Percentiles rank a stretch among this genome's conserved stretches.
These are phyloP conservation scores for Colletotrichum sansevieriae DNA, from an alignment of 2,329 filamentous ascomycete genomes.

Conservation along the genomic window DNA sequence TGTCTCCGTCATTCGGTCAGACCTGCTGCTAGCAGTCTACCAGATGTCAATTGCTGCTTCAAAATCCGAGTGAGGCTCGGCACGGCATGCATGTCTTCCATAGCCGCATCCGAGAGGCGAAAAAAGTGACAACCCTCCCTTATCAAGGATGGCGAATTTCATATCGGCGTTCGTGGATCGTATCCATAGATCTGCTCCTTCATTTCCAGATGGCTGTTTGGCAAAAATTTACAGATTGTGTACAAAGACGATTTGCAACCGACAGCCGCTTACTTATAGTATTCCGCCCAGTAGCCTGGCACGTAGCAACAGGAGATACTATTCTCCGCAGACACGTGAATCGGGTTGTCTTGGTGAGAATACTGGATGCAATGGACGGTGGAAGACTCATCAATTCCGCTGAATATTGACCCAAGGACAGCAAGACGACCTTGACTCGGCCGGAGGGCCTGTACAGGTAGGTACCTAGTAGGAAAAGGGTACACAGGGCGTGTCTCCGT, in stretches of 20 bases:
- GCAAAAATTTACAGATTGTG: constrained; percentile 5
- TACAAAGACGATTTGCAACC: not conserved
- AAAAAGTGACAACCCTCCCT: not conserved
- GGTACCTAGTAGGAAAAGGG: not conserved
- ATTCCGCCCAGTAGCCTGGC: not conserved
- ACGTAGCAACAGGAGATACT: not conserved
- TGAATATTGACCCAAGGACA: not conserved
- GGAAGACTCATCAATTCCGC: constrained; percentile 24
- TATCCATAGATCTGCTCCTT: constrained; percentile 38
- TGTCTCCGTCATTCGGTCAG: not conserved
- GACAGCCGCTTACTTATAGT: not conserved
- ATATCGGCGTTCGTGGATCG: constrained; percentile 28
- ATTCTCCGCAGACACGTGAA: constrained; percentile 17
- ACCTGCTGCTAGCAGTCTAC: not conserved
- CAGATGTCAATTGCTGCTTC: constrained; percentile 28
- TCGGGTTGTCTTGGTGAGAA: not conserved
- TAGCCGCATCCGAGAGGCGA: constrained; percentile 14
- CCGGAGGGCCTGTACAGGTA: constrained; percentile 16
- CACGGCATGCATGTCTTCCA: constrained; percentile 14
- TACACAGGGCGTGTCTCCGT: constrained; percentile 5
- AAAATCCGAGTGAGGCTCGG: not conserved
- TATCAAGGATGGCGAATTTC: constrained; percentile 38
- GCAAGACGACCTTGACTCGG: constrained; percentile 38
- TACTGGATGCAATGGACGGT: not conserved
- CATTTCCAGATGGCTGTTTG: constrained; percentile 31